A percentile compares a stretch with the other conserved stretches of the same genome.
phyloP scores from a whole-genome alignment of 495 filamentous ascomycete genomes.

The Apodospora peruviana region DNA sequence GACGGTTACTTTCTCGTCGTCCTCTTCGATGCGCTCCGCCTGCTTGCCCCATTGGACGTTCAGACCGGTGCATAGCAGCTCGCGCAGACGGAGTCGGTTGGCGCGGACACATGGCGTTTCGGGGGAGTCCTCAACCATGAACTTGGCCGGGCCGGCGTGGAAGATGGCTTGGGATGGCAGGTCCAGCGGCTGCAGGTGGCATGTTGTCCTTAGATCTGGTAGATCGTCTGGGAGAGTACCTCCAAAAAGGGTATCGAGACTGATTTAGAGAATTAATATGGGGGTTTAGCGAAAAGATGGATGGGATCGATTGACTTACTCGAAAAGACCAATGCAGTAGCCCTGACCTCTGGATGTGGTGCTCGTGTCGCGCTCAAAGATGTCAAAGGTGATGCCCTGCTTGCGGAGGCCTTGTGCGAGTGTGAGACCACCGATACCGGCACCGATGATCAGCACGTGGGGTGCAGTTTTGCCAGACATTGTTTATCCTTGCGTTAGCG shows the following conservation, averaged over 20 bases:
- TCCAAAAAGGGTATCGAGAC: conserved; percentile 28
- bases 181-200: conserved; percentile 37
- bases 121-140: conserved; percentile 17
- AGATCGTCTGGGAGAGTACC: conserved; percentile 17
- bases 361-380: conserved; percentile 43
- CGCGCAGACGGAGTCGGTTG: conserved; percentile 30
- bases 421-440: conserved; percentile 30
- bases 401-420: conserved; percentile 43
- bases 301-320: too few relatives aligned
- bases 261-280: too few relatives aligned
- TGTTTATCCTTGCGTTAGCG: too few relatives aligned
- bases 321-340: conserved; percentile 52
- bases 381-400: conserved; percentile 41
- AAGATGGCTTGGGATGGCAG: conserved; percentile 42
- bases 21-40: conserved; percentile 20
- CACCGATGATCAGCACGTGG: conserved; percentile 24
- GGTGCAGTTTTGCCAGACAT: too few relatives aligned
- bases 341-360: conserved; percentile 37
- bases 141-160: conserved; percentile 8
- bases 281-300: too few relatives aligned
- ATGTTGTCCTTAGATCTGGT: conserved; percentile 5
- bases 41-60: conserved; percentile 31
- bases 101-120: conserved; percentile 41
- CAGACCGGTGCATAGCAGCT: conserved; percentile 24
- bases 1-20: conserved; percentile 48